Evolutionary conservation across 2,329 filamentous ascomycete species (phyloP).

Genomic region (Venturia asperata): DNA sequence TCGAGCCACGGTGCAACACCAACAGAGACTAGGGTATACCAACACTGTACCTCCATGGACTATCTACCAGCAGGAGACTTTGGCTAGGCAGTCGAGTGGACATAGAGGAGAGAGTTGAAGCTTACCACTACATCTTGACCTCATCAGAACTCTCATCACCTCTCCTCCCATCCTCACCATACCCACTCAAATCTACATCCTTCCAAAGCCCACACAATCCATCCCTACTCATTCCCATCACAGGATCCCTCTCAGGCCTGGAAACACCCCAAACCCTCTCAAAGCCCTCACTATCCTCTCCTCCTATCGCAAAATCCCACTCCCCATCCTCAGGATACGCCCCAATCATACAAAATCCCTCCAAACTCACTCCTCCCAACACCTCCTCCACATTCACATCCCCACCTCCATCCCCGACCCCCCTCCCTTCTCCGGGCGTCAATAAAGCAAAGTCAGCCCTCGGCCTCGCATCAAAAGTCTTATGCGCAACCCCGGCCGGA

Average conservation of each 20-base stretch:
- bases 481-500: constrained; percentile 51
- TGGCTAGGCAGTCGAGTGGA: too few species aligned
- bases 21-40: too few species aligned
- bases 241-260: constrained; percentile 43
- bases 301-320: constrained; percentile 48
- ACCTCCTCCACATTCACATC: constrained; percentile 33
- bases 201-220: constrained; percentile 36
- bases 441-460: constrained; percentile 35
- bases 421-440: constrained; percentile 39
- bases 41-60: too few species aligned
- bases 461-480: constrained; percentile 43
- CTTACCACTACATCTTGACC: too few species aligned
- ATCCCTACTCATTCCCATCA: constrained; percentile 36
- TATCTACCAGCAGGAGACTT: too few species aligned
- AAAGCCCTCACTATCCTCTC: constrained; percentile 37
- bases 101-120: too few species aligned
- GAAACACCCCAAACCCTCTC: constrained; percentile 41
- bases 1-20: too few species aligned
- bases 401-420: constrained; percentile 23
- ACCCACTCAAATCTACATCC: constrained; percentile 15
- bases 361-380: constrained; percentile 30
- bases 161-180: neutral
- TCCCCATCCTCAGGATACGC: constrained; percentile 44
- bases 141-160: neutral
- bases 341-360: constrained; percentile 49